phyloP scores from a whole-genome alignment of 73 alveolate species.

The Urostyla sp. region DNA sequence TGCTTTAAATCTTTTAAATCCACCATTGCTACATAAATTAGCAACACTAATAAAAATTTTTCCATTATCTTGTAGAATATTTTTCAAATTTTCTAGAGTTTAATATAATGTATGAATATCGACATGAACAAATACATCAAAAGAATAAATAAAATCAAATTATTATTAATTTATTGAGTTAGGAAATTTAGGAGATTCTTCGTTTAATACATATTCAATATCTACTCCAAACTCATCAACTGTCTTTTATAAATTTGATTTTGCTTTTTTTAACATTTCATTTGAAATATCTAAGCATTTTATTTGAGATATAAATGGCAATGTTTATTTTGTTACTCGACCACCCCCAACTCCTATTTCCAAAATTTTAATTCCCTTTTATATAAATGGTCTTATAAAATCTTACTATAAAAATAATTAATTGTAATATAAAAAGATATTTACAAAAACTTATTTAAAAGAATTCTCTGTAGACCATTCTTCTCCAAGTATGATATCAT shows the following conservation, averaged over 20 bases:
- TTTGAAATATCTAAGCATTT: conserved; percentile 72
- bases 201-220: no score
- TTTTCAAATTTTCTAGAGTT: conserved; percentile 20
- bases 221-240: no score
- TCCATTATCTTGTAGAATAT: not conserved
- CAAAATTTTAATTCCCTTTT: conserved; percentile 23
- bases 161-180: not conserved
- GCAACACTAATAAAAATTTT: conserved; percentile 43
- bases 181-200: conserved; percentile 50
- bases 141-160: conserved; percentile 71
- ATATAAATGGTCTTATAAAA: conserved; percentile 17
- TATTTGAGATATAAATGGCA: conserved; percentile 37
- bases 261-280: conserved; percentile 72
- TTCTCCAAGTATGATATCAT: conserved; percentile 64
- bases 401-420: conserved; percentile 5
- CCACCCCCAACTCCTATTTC: conserved; percentile 87
- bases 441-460: conserved; percentile 43
- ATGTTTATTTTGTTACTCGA: conserved; percentile 67
- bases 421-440: not conserved
- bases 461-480: conserved; percentile 75
- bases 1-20: conserved; percentile 56
- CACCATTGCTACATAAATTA: conserved; percentile 39
- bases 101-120: conserved; percentile 74
- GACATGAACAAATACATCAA: conserved; percentile 81
- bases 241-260: not conserved